phyloP scores from a whole-genome alignment of 768 basidiomycete species.

The Fistulinella prunicolor region DNA sequence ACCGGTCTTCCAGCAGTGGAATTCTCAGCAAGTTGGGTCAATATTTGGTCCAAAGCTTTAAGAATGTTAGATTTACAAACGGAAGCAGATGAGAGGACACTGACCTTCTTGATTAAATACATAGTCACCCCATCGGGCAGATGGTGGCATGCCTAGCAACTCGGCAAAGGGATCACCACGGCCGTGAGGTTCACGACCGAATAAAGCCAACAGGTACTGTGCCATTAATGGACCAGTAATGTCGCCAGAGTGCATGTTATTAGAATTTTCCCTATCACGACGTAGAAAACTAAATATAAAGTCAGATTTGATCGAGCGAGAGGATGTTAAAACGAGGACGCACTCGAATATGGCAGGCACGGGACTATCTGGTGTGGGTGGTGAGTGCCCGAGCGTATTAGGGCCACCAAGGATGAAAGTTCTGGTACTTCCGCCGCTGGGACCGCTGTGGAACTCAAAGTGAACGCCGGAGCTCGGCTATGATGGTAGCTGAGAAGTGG shows the following conservation, averaged over 20 bases:
- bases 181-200: conserved; percentile 35
- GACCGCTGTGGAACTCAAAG: conserved; percentile 36
- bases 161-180: conserved; percentile 43
- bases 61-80: conserved; percentile 6
- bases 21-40: conserved; percentile 85
- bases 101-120: conserved; percentile 87
- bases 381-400: conserved; percentile 24
- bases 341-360: conserved; percentile 54
- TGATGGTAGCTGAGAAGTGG: not conserved
- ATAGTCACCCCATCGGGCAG: conserved; percentile 82
- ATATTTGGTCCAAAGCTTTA: conserved; percentile 77
- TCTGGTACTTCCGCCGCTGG: conserved; percentile 27
- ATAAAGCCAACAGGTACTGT: conserved; percentile 66
- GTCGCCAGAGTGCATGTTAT: conserved; percentile 23
- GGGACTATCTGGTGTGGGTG: conserved; percentile 26
- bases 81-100: conserved; percentile 9
- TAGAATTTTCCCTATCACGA: conserved; percentile 18
- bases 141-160: conserved; percentile 43
- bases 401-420: conserved; percentile 39
- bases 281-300: conserved; percentile 34
- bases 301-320: not conserved
- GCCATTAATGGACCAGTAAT: conserved; percentile 67
- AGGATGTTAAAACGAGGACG: conserved; percentile 16
- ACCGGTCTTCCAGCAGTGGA: conserved; percentile 72
- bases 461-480: conserved; percentile 28